phyloP scores from a whole-genome alignment of 2,329 filamentous ascomycete species.

The Thelonectria olida region DNA sequence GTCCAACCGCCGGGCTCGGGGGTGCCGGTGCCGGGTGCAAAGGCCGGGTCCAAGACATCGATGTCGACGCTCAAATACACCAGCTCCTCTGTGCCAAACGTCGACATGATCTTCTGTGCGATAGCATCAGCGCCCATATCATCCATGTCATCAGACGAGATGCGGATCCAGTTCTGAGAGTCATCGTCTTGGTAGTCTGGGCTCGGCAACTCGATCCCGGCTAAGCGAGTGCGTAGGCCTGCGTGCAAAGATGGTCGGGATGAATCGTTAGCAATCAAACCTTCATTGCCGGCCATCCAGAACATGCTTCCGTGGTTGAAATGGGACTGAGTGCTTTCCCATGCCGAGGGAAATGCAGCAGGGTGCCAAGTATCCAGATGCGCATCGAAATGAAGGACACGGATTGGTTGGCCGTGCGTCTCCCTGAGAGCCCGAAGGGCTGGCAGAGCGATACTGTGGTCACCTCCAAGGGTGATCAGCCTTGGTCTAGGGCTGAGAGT shows the following conservation, averaged over 20 bases:
- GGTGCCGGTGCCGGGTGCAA: conserved; percentile 76
- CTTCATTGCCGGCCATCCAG: conserved; percentile 81
- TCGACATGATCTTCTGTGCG: conserved; percentile 70
- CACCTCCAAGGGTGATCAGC: conserved; percentile 73
- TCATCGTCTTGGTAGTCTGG: conserved; percentile 74
- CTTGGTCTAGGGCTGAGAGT: conserved; percentile 53
- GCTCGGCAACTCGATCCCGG: conserved; percentile 63
- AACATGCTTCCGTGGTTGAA: conserved; percentile 91
- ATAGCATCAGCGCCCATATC: conserved; percentile 76
- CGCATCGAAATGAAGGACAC: conserved; percentile 74
- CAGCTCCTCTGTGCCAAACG: conserved; percentile 72
- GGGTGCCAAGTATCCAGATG: conserved; percentile 86
- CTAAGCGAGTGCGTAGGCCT: conserved; percentile 78
- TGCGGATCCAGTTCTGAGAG: conserved; percentile 77
- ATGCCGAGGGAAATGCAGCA: conserved; percentile 76
- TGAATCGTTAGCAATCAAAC: conserved; percentile 71
- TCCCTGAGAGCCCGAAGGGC: conserved; percentile 70
- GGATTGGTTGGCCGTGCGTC: conserved; percentile 66
- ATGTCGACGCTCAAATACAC: conserved; percentile 82
- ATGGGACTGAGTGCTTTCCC: conserved; percentile 58
- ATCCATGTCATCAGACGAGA: conserved; percentile 84
- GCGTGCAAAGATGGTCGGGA: conserved; percentile 76
- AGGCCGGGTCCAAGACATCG: conserved; percentile 75
- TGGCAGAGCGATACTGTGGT: conserved; percentile 74
- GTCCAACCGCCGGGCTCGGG: conserved; percentile 89